Percentiles rank a stretch among this genome's conserved stretches.
Conservation (phyloP, 768 basidiomycete species). For the Brasilioporus rufonigricans region DNA sequence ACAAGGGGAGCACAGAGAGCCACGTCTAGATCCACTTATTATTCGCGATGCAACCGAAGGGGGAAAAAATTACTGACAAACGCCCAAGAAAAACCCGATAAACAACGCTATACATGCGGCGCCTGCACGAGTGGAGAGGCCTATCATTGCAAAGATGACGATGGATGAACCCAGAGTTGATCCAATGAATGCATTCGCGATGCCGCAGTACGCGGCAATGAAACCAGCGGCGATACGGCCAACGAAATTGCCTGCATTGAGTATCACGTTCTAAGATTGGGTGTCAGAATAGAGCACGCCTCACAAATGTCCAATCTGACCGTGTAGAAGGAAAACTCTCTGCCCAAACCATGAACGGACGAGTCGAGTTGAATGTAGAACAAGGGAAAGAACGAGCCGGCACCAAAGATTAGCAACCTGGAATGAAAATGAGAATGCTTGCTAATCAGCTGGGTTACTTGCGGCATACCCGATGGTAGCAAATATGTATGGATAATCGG, state of each 20-base stretch:
- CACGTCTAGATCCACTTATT: slow-evolving; percentile 31
- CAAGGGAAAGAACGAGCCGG: slow-evolving; percentile 26
- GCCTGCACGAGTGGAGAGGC: slow-evolving; percentile 35
- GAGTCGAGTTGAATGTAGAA: slow-evolving; percentile 61
- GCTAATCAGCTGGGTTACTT: background rate
- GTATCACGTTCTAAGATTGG: slow-evolving; percentile 33
- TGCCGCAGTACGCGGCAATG: slow-evolving; percentile 39
- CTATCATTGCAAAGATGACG: slow-evolving; percentile 44
- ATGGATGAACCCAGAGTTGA: slow-evolving; percentile 34
- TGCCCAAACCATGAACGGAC: slow-evolving; percentile 43
- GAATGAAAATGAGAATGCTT: background rate
- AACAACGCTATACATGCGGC: slow-evolving; percentile 39
- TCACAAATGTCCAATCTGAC: slow-evolving; percentile 30
- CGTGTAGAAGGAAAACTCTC: slow-evolving; percentile 53
- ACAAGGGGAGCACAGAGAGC: slow-evolving; percentile 42
- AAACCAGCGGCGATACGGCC: slow-evolving; percentile 39
- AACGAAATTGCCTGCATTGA: slow-evolving; percentile 35
- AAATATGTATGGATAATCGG: slow-evolving; percentile 25
- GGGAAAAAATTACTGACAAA: slow-evolving; percentile 29
- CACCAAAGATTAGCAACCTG: slow-evolving; percentile 20
- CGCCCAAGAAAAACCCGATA: slow-evolving; percentile 51
- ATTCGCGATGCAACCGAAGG: background rate
- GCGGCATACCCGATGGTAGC: slow-evolving; percentile 22
- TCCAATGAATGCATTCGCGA: slow-evolving; percentile 42
- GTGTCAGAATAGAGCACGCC: background rate